phyloP scores from a whole-genome alignment of 768 basidiomycete species.

The Amylocystis lapponica region DNA sequence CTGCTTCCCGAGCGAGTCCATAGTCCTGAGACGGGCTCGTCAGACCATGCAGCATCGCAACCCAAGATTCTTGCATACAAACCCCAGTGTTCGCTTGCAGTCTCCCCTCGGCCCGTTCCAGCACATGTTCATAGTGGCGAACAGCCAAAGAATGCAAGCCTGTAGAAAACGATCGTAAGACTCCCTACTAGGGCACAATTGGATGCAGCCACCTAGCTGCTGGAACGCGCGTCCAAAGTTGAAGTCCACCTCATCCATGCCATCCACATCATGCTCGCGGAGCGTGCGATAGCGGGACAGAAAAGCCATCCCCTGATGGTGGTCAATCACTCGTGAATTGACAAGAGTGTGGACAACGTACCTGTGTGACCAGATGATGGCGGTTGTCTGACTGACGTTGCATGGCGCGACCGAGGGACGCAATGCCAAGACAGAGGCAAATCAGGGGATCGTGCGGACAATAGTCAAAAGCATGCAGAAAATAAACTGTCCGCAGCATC shows the following conservation, averaged over 20 bases:
- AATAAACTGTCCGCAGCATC: conserved; percentile 56
- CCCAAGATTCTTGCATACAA: conserved; percentile 8
- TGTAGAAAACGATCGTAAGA: conserved; percentile 27
- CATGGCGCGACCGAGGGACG: conserved; percentile 87
- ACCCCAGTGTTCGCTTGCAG: conserved; percentile 28
- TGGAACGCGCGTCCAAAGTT: conserved; percentile 94
- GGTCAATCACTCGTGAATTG: conserved; percentile 14
- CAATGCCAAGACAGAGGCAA: conserved; percentile 75
- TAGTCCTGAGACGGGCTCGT: conserved; percentile 32
- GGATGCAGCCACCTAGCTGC: conserved; percentile 61
- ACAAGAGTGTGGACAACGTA: conserved; percentile 16
- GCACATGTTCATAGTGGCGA: conserved; percentile 75
- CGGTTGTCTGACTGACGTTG: conserved; percentile 93
- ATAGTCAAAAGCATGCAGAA: conserved; percentile 84
- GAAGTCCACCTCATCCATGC: conserved; percentile 77
- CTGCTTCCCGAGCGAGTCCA: conserved; percentile 67
- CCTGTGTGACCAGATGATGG: conserved; percentile 81
- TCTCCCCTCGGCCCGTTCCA: conserved; percentile 52
- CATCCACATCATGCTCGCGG: conserved; percentile 37
- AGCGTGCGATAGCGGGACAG: conserved; percentile 74
- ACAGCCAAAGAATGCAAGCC: conserved; percentile 79
- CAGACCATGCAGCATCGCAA: background rate
- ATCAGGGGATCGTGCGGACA: conserved; percentile 81
- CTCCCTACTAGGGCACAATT: background rate
- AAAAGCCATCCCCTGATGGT: conserved; percentile 74